These are phyloP conservation scores for Russula sp. DNA, from an alignment of 768 basidiomycete genomes.

Conservation along the genomic window DNA sequence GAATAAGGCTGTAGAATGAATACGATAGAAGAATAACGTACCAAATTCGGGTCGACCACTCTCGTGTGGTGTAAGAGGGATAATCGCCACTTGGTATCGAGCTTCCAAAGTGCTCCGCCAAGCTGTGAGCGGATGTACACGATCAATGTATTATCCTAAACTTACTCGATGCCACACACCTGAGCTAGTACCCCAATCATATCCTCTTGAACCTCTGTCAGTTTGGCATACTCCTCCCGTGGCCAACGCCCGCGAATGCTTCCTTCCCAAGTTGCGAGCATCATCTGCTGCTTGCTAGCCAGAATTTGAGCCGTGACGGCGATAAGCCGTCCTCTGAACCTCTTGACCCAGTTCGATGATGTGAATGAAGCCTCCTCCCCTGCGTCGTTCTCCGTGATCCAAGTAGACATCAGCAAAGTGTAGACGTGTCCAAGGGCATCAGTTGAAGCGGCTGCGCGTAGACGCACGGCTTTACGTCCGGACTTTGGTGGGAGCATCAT, in stretches of 20 bases:
- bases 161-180: conserved; percentile 23
- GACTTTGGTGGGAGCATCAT: conserved; percentile 50
- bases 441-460: conserved; percentile 36
- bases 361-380: conserved; percentile 8
- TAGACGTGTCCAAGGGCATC: conserved; percentile 37
- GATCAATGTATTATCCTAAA: not conserved
- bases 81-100: conserved; percentile 37
- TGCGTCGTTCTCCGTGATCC: conserved; percentile 28
- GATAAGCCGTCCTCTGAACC: conserved; percentile 29
- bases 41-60: conserved; percentile 50
- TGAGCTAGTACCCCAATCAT: conserved; percentile 35
- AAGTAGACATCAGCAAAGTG: conserved; percentile 35
- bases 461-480: conserved; percentile 41
- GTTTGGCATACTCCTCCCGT: conserved; percentile 36
- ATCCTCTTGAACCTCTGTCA: conserved; percentile 36
- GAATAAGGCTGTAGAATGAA: not conserved
- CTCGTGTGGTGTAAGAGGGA: conserved; percentile 37
- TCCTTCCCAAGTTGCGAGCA: conserved; percentile 40
- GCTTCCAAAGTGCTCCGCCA: conserved; percentile 35
- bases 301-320: conserved; percentile 29
- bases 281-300: conserved; percentile 30
- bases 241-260: conserved; percentile 48
- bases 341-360: conserved; percentile 24
- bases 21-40: conserved; percentile 22
- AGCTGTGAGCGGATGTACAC: conserved; percentile 26